Conservation (phyloP, 805 yeast species). For the Wickerhamomyces mucosus region DNA sequence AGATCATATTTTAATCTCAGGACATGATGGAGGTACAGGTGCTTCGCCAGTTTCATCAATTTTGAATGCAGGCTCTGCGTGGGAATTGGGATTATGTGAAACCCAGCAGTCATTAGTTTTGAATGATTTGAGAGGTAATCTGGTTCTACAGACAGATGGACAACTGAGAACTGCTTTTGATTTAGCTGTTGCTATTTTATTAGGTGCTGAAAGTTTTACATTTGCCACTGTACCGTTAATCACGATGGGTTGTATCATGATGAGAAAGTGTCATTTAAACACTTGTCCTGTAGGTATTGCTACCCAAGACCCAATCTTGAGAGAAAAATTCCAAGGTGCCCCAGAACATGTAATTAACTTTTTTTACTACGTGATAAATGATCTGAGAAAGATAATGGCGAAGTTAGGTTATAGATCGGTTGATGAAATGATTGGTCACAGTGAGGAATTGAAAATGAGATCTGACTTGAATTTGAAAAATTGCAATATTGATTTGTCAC, state of each 20-base stretch:
- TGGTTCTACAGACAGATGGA: conserved; percentile 96
- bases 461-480: conserved; percentile 88
- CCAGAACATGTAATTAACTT: conserved; percentile 98
- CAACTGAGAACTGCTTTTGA: conserved; percentile 96
- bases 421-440: conserved; percentile 97
- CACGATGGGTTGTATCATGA: conserved; percentile 95
- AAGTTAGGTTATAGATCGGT: conserved; percentile 89
- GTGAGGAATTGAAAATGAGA: conserved; percentile 80
- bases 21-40: conserved; percentile 99
- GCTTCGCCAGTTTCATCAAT: conserved; percentile 97
- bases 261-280: conserved; percentile 89
- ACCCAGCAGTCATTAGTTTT: conserved; percentile 95
- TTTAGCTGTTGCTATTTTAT: conserved; percentile 88
- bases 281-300: conserved; percentile 99
- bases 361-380: conserved; percentile 90
- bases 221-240: conserved; percentile 95
- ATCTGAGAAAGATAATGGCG: conserved; percentile 89
- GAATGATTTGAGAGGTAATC: conserved; percentile 93
- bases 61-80: conserved; percentile 94
- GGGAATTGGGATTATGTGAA: conserved; percentile 98
- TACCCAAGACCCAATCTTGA: conserved; percentile 90
- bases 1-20: conserved; percentile 89
- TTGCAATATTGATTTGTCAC: conserved; percentile 83
- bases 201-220: conserved; percentile 99
- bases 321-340: conserved; percentile 89